phyloP scores from a whole-genome alignment of 2,329 filamentous ascomycete species.

The Fusarium setosum region DNA sequence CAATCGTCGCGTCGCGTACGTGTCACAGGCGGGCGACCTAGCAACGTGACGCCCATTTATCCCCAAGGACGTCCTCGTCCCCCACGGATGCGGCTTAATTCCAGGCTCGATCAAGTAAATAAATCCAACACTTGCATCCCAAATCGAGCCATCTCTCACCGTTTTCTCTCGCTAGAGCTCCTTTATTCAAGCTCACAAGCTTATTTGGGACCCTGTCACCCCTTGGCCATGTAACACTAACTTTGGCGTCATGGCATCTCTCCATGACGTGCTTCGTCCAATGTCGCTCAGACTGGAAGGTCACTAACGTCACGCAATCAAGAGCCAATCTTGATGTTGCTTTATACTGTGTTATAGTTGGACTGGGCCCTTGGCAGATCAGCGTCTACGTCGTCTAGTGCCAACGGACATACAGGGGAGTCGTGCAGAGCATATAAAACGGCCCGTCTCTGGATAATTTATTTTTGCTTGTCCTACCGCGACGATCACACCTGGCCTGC shows the following conservation, averaged over 20 bases:
- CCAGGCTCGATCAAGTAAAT: background rate
- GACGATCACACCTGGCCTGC: background rate
- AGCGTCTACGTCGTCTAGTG: background rate
- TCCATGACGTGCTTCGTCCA: conserved; percentile 22
- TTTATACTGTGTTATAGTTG: background rate
- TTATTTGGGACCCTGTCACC: background rate
- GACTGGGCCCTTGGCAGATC: background rate
- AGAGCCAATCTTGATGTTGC: background rate
- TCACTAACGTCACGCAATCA: conserved; percentile 21
- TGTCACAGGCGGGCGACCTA: too few relatives aligned
- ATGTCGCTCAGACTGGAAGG: conserved; percentile 20
- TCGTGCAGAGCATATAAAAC: background rate
- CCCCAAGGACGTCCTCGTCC: too few relatives aligned
- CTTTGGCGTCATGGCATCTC: conserved; percentile 20
- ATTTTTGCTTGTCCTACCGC: too few relatives aligned
- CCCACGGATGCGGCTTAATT: background rate
- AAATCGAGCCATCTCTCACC: background rate
- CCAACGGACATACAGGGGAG: background rate
- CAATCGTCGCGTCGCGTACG: too few relatives aligned
- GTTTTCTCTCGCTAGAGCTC: background rate
- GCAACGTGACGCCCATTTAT: too few relatives aligned
- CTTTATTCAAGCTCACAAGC: background rate
- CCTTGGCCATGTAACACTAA: conserved; percentile 4
- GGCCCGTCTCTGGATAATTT: background rate
- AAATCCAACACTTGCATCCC: background rate